A percentile compares a stretch with the other conserved stretches of the same genome.
phyloP scores from a whole-genome alignment of 805 yeast genomes.

The Candida caryicola region DNA sequence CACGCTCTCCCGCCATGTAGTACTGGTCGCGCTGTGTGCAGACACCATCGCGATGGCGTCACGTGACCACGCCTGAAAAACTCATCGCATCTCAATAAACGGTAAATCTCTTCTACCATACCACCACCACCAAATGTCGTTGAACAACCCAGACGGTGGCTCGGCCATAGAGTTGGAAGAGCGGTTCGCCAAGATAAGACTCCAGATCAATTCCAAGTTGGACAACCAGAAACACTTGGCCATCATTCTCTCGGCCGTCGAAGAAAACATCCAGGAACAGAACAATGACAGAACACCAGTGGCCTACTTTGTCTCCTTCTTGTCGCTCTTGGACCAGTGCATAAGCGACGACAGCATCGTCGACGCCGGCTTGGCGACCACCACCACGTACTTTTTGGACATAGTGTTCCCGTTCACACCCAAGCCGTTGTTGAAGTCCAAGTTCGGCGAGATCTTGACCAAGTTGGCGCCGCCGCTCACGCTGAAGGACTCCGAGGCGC shows the following conservation, averaged over 20 bases:
- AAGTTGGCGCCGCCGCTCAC: slow-evolving; percentile 81
- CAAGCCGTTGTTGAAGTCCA: slow-evolving; percentile 62
- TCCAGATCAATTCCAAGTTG: slow-evolving; percentile 72
- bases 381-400: slow-evolving; percentile 80
- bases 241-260: slow-evolving; percentile 80
- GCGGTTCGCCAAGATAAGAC: slow-evolving; percentile 63
- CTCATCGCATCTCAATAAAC: slow-evolving; percentile 5
- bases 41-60: not conserved
- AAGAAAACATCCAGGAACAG: slow-evolving; percentile 76
- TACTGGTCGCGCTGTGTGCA: no score
- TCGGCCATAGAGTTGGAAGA: slow-evolving; percentile 41
- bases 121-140: slow-evolving; percentile 18
- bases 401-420: slow-evolving; percentile 74
- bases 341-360: slow-evolving; percentile 46
- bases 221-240: slow-evolving; percentile 87
- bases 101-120: not conserved
- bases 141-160: slow-evolving; percentile 41
- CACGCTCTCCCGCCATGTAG: no score
- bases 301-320: slow-evolving; percentile 80
- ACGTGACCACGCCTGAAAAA: slow-evolving; percentile 5
- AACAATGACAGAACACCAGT: slow-evolving; percentile 62
- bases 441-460: slow-evolving; percentile 73
- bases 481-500: slow-evolving; percentile 67
- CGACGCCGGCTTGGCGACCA: slow-evolving; percentile 65
- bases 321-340: slow-evolving; percentile 78